Conservation (phyloP, 2,329 filamentous ascomycete genomes). For the Myriosclerotinia scirpicola region DNA sequence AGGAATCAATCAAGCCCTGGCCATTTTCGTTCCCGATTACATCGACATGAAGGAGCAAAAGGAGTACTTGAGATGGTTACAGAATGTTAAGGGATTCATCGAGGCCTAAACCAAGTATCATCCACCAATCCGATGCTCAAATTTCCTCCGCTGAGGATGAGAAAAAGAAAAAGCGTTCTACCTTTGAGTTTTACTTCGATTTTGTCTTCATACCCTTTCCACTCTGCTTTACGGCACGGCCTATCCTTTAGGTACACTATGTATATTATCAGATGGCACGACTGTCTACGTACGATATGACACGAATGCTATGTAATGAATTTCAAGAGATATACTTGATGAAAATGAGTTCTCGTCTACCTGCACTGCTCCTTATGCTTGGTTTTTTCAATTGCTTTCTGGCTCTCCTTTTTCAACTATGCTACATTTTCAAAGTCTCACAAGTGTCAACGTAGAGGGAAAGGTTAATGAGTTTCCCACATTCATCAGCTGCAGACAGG, state of each 20-base stretch:
- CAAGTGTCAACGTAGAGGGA: not conserved
- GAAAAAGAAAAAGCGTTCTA: conserved; percentile 11
- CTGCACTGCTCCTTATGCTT: not conserved
- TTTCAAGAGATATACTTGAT: conserved; percentile 10
- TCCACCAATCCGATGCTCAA: not conserved
- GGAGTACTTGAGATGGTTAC: conserved; percentile 91
- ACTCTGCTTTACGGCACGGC: conserved; percentile 4
- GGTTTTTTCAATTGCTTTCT: not conserved
- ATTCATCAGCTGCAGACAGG: not conserved
- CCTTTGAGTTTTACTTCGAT: conserved; percentile 26
- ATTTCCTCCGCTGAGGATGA: not conserved
- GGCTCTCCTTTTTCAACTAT: not conserved
- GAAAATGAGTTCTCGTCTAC: conserved; percentile 17
- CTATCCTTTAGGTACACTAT: not conserved
- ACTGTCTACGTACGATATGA: conserved; percentile 11
- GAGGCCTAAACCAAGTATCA: conserved; percentile 54
- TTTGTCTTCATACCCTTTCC: conserved; percentile 32
- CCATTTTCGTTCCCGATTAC: conserved; percentile 91
- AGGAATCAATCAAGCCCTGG: conserved; percentile 82
- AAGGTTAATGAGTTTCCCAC: not conserved
- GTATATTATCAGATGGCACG: conserved; percentile 20
- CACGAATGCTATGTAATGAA: conserved; percentile 13
- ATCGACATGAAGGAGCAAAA: conserved; percentile 98
- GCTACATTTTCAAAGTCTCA: not conserved
- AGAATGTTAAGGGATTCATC: conserved; percentile 82